phyloP scores from a whole-genome alignment of 306 rosid genomes.

The Parietaria judaica region DNA sequence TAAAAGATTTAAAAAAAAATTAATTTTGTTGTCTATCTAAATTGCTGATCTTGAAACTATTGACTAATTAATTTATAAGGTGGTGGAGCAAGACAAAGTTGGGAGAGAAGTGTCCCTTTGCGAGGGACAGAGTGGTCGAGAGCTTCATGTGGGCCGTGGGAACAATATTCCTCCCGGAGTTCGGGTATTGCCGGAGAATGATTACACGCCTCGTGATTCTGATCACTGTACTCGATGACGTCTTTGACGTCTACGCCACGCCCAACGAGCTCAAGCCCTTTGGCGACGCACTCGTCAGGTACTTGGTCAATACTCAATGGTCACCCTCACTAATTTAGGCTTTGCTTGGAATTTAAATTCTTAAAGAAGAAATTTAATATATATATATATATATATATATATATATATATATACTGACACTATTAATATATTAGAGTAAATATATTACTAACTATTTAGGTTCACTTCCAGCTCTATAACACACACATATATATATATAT shows the following conservation, averaged over 20 bases:
- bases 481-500: no score
- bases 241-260: slow-evolving; percentile 1
- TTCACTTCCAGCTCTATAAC: no score
- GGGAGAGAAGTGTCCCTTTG: not conserved
- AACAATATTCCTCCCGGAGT: not conserved
- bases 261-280: not conserved
- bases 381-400: no score
- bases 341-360: not conserved
- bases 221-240: not conserved
- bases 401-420: no score
- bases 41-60: no score
- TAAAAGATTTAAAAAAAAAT: no score
- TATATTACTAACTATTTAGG: no score
- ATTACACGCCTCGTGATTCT: not conserved
- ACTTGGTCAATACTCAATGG: no score
- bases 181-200: not conserved
- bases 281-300: not conserved
- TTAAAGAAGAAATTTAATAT: no score
- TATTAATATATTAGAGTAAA: no score
- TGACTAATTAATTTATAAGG: not conserved
- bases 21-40: no score
- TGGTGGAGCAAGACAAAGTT: not conserved
- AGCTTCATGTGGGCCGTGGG: not conserved
- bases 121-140: not conserved
- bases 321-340: no score